These are phyloP conservation scores for Viola odorata DNA, from an alignment of 345 rosid species.

Conservation along the genomic window DNA sequence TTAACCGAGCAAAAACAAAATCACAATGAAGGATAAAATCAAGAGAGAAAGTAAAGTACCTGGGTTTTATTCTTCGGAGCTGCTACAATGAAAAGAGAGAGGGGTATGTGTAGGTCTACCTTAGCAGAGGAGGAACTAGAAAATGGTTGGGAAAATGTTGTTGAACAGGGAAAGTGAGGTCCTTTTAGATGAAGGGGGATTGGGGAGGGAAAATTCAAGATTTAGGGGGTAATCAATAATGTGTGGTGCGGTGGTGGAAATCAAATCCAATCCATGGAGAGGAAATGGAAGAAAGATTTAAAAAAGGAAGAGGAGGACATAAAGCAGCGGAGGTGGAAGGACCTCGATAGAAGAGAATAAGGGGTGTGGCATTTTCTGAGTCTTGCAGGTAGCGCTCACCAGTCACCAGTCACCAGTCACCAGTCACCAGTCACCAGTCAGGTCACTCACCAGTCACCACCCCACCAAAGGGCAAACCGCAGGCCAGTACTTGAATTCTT, in stretches of 20 bases:
- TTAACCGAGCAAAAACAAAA: background rate
- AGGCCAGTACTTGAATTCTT: no score
- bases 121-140: background rate
- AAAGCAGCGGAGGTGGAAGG: background rate
- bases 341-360: slow-evolving; percentile 44
- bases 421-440: background rate
- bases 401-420: no score
- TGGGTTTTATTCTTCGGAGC: slow-evolving; percentile 10
- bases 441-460: background rate
- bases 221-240: background rate
- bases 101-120: background rate
- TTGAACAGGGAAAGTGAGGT: slow-evolving; percentile 11
- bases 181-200: background rate
- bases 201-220: slow-evolving; percentile 17
- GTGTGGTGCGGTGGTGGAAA: slow-evolving; percentile 22
- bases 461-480: background rate
- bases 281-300: slow-evolving; percentile 9
- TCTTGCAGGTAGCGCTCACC: slow-evolving; percentile 25
- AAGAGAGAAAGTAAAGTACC: slow-evolving; percentile 19
- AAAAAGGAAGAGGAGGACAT: slow-evolving; percentile 1
- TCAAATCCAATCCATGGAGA: slow-evolving; percentile 19
- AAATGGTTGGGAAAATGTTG: slow-evolving; percentile 1
- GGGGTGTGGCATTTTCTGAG: slow-evolving; percentile 45
- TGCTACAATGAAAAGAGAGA: slow-evolving; percentile 1
- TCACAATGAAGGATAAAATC: no score